Conservation (phyloP, 164 flowering plant genomes). For the Vitis rotundifolia region DNA sequence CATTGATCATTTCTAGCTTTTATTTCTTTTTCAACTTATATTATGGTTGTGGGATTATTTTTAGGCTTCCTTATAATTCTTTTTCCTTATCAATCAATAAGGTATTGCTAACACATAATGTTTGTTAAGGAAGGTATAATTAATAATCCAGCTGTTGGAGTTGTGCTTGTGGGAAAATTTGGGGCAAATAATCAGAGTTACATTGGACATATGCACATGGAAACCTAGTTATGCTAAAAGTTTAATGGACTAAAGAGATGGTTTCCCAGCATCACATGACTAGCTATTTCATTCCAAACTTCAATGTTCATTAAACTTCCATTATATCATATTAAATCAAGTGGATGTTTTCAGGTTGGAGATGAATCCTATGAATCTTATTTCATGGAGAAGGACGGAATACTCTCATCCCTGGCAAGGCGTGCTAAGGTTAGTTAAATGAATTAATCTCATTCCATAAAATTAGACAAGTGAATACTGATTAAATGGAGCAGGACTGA, state of each 20-base stretch:
- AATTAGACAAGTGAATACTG: neutral
- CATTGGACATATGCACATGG: neutral
- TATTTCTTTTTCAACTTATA: too few relatives aligned
- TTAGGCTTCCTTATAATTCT: too few relatives aligned
- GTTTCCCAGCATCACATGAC: too few relatives aligned
- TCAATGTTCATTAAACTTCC: too few relatives aligned
- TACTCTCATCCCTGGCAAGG: slow-evolving; percentile 78
- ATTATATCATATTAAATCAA: neutral
- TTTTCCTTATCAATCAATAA: too few relatives aligned
- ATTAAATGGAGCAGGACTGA: neutral
- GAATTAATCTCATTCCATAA: neutral
- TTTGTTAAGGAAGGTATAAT: too few relatives aligned
- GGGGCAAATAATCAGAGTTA: neutral
- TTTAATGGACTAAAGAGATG: too few relatives aligned
- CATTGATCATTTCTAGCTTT: too few relatives aligned
- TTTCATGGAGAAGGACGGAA: slow-evolving; percentile 79
- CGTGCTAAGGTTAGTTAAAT: slow-evolving; percentile 85
- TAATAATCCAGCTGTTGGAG: neutral
- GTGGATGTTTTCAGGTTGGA: slow-evolving; percentile 60
- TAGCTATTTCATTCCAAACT: too few relatives aligned
- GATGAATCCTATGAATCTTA: slow-evolving; percentile 91
- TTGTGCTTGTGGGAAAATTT: neutral
- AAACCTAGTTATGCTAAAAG: neutral
- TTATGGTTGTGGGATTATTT: too few relatives aligned
- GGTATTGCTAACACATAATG: too few relatives aligned